A percentile compares a stretch with the other conserved stretches of the same genome.
phyloP scores from a whole-genome alignment of 306 rosid species.

The Cucurbita argyrosperma region DNA sequence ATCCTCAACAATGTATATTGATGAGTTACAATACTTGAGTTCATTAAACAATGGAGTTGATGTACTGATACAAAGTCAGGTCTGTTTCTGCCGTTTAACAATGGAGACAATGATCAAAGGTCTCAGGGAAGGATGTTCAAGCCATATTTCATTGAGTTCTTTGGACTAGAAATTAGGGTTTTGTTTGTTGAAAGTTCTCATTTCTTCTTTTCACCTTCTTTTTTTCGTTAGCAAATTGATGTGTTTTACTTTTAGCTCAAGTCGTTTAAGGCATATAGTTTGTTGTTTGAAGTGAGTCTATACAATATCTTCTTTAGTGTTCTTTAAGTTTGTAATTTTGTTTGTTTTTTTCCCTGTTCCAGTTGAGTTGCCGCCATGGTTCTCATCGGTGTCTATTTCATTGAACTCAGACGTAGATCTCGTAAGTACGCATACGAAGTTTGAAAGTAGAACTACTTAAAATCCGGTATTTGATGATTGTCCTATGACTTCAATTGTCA shows the following conservation, averaged over 20 bases:
- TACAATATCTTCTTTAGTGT: neutral
- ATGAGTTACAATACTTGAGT: neutral
- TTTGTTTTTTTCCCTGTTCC: slow-evolving; percentile 24
- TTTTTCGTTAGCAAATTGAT: neutral
- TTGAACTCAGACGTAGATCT: slow-evolving; percentile 63
- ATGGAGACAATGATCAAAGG: neutral
- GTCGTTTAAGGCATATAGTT: neutral
- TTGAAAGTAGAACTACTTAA: neutral
- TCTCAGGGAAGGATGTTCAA: neutral
- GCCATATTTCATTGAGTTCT: neutral
- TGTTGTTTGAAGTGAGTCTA: neutral
- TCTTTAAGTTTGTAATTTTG: slow-evolving; percentile 25
- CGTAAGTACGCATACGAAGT: slow-evolving; percentile 38
- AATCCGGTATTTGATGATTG: neutral
- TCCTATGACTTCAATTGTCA: neutral
- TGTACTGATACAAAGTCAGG: neutral
- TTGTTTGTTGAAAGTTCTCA: neutral
- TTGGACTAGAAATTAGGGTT: neutral
- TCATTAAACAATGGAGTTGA: neutral
- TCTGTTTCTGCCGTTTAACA: neutral
- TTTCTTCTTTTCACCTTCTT: neutral
- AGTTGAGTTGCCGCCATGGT: slow-evolving; percentile 93
- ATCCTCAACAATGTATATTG: neutral
- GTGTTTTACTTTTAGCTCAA: neutral
- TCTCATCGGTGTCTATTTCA: slow-evolving; percentile 61